Conservation (phyloP, 768 basidiomycete species). For the Lactarius sp. region DNA sequence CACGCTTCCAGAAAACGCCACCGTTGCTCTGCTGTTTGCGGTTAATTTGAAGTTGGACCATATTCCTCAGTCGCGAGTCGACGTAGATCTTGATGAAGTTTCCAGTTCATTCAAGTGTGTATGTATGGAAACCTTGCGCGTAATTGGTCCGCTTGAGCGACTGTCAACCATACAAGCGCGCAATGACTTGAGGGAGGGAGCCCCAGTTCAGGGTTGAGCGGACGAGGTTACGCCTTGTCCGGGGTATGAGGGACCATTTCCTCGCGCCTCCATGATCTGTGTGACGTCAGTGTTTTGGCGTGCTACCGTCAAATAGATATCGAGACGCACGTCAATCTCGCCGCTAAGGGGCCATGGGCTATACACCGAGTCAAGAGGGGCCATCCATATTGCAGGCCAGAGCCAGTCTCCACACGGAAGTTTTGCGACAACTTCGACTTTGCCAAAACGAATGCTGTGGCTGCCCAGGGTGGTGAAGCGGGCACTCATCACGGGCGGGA, state of each 20-base stretch:
- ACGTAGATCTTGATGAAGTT: conserved; percentile 51
- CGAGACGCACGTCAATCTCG: conserved; percentile 51
- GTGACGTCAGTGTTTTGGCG: neutral
- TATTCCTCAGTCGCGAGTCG: conserved; percentile 47
- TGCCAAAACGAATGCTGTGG: conserved; percentile 49
- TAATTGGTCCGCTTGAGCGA: conserved; percentile 43
- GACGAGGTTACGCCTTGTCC: conserved; percentile 43
- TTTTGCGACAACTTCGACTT: conserved; percentile 50
- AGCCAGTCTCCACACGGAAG: conserved; percentile 44
- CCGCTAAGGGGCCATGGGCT: conserved; percentile 52
- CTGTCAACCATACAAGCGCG: conserved; percentile 42
- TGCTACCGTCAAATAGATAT: neutral
- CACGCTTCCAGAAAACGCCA: conserved; percentile 49
- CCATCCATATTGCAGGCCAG: conserved; percentile 44
- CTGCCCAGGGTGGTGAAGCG: conserved; percentile 48
- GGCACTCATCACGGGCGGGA: conserved; percentile 53
- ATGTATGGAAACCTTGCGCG: conserved; percentile 48
- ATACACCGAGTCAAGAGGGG: conserved; percentile 42
- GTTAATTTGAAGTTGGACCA: conserved; percentile 47
- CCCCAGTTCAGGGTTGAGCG: conserved; percentile 69
- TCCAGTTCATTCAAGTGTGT: conserved; percentile 56
- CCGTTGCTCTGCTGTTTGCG: conserved; percentile 32
- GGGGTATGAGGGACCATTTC: conserved; percentile 41
- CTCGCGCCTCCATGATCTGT: conserved; percentile 52
- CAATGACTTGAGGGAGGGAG: conserved; percentile 40